A percentile compares a stretch with the other conserved stretches of the same genome.
phyloP scores from a whole-genome alignment of 2,329 filamentous ascomycete genomes.

The Talaromyces marneffei region DNA sequence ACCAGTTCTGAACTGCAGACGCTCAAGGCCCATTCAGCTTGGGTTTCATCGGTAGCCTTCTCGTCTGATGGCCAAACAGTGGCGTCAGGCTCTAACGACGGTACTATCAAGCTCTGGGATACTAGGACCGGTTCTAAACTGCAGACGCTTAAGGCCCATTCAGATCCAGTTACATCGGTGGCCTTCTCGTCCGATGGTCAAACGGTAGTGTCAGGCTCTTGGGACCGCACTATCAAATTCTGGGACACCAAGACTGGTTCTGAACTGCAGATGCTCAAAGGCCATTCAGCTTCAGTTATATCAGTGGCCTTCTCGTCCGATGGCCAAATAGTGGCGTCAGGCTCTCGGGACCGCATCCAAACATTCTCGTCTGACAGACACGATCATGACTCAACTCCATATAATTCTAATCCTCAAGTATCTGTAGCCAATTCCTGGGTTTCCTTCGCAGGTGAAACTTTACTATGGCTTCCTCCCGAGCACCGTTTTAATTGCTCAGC shows the following conservation, averaged over 20 bases:
- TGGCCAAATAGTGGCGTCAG: constrained; percentile 16
- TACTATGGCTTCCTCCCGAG: constrained; percentile 12
- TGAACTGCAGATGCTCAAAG: not conserved
- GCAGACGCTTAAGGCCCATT: constrained; percentile 9
- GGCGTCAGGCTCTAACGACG: constrained; percentile 17
- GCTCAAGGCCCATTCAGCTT: no score
- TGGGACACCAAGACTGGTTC: constrained; percentile 11
- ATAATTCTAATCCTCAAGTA: constrained; percentile 1
- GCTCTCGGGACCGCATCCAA: constrained; percentile 14
- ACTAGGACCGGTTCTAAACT: not conserved
- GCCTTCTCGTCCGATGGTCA: no score
- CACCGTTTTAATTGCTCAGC: not conserved
- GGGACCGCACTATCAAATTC: constrained; percentile 5
- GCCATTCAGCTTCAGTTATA: not conserved
- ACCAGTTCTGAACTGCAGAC: not conserved
- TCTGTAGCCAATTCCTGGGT: constrained; percentile 4
- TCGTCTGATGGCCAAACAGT: constrained; percentile 8
- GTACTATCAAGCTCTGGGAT: constrained; percentile 16
- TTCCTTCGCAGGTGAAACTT: not conserved
- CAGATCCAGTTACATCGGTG: no score
- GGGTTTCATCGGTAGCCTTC: no score
- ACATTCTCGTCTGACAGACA: not conserved
- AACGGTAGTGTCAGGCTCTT: not conserved
- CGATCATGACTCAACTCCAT: not conserved
- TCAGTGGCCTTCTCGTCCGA: constrained; percentile 4